Conservation (phyloP, 495 filamentous ascomycete genomes). For the Aspergillus campestris region DNA sequence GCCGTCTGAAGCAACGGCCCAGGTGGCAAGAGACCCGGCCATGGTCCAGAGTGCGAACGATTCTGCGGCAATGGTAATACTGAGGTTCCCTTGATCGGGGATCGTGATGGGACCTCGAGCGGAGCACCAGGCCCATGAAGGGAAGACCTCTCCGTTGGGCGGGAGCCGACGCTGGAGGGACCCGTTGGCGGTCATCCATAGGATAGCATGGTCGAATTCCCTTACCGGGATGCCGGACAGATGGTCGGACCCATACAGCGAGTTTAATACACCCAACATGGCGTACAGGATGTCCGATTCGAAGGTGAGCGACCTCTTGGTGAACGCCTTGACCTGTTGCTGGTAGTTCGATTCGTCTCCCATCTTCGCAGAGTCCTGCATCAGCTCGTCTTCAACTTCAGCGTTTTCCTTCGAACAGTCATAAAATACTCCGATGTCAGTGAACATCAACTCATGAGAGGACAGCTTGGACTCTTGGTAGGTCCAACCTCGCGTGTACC, state of each 20-base stretch:
- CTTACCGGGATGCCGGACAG: neutral
- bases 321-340: slow-evolving; percentile 1
- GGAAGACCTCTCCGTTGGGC: neutral
- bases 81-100: neutral
- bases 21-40: neutral
- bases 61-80: neutral
- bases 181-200: neutral
- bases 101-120: neutral
- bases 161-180: neutral
- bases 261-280: slow-evolving; percentile 12
- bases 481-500: slow-evolving; percentile 33
- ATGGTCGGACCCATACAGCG: neutral
- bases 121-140: neutral
- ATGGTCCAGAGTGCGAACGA: too few species aligned
- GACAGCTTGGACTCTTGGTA: slow-evolving; percentile 32
- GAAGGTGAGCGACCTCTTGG: slow-evolving; percentile 13
- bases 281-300: slow-evolving; percentile 16
- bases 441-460: slow-evolving; percentile 22
- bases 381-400: slow-evolving; percentile 16
- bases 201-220: neutral
- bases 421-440: neutral
- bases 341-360: neutral
- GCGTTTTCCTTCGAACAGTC: neutral
- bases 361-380: slow-evolving; percentile 16
- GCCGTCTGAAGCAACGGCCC: neutral